Evolutionary conservation across 2,329 filamentous ascomycete species (phyloP), one percentile per base, ranked within the genome.

Genomic region (Falciphora oryzae): DNA sequence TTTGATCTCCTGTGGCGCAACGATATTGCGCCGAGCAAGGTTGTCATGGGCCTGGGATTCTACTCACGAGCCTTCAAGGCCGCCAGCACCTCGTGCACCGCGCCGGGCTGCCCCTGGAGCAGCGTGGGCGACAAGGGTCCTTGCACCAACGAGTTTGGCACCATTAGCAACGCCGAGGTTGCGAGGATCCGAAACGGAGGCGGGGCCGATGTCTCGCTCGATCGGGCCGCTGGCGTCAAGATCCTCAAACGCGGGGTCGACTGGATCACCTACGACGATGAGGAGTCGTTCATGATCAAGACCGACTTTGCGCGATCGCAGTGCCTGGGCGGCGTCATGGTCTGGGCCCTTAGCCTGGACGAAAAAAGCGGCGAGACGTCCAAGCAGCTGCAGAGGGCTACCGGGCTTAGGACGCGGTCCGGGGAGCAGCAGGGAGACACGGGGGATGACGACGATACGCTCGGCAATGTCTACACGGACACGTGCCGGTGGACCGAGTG

Each of bases 1-100:
- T 64, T 83, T 0, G 75, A 82, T 1, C 75, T 84, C 0, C 69
- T 85, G 3, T 84, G 82, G 80, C 73, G 78, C 7, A 77, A 75
- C 35, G 68, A 76, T 32, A 72, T 85, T 25, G 65, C 73, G 2
- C 75, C 81, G 0, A 59, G 65, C 0, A 78, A 80, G 53, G 71
- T 85, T 8, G 71, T 70, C 6, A 64, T 85, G 1, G 81, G 81
- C 1, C 44, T 77, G 3, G 78, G 70, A 3, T 82, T 79, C 61
- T 83, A 84, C 65, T 78, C 77, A 0, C 68, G 71, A 0, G 62
- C 27, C 25, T 75, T 74, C 65, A 73, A 69, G 4, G 64, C 74
- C 57, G 61, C 63, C 1, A 66, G 73, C 61, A 65, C 72, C 0
- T 28, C 8, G 13, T 76, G 75, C 67, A 67, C 65, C 25, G 61